Conservation (phyloP, 1,284 basidiomycete species). For the Neolentinus lepideus region DNA sequence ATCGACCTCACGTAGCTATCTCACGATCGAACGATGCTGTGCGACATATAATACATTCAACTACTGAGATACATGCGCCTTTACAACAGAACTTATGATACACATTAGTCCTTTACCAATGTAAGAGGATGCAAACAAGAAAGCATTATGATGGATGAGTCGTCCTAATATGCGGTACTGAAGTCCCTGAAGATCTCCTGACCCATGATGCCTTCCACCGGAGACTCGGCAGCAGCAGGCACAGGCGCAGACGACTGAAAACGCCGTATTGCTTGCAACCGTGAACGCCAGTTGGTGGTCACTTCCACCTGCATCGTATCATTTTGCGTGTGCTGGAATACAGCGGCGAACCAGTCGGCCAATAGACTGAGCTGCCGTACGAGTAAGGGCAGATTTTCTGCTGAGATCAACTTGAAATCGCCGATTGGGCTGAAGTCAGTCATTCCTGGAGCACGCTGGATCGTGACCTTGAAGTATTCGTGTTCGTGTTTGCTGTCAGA, state of each 20-base stretch:
- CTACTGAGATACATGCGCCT: neutral
- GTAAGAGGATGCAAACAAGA: neutral
- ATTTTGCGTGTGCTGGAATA: slow-evolving; percentile 70
- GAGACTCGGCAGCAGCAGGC: slow-evolving; percentile 13
- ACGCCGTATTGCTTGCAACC: slow-evolving; percentile 73
- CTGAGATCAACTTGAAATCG: slow-evolving; percentile 88
- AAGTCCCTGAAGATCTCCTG: slow-evolving; percentile 33
- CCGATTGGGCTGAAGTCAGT: slow-evolving; percentile 89
- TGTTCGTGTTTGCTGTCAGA: slow-evolving; percentile 75
- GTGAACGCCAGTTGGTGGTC: slow-evolving; percentile 83
- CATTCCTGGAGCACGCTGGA: slow-evolving; percentile 84
- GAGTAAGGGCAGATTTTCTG: slow-evolving; percentile 74
- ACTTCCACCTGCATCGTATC: slow-evolving; percentile 71
- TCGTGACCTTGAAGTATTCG: slow-evolving; percentile 88
- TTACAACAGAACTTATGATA: neutral
- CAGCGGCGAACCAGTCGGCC: slow-evolving; percentile 82
- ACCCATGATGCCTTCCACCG: slow-evolving; percentile 24
- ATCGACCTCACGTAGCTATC: too few species aligned
- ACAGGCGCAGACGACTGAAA: slow-evolving; percentile 33
- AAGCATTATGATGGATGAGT: slow-evolving; percentile 9
- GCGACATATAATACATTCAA: neutral
- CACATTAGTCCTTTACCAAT: neutral
- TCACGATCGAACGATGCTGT: neutral
- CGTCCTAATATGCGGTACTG: slow-evolving; percentile 25
- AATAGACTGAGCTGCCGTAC: slow-evolving; percentile 83